A percentile compares a stretch with the other conserved stretches of the same genome.
These are phyloP conservation scores for Globisporangium canariense DNA, from an alignment of 352 stramenopile species.

Conservation along the genomic window DNA sequence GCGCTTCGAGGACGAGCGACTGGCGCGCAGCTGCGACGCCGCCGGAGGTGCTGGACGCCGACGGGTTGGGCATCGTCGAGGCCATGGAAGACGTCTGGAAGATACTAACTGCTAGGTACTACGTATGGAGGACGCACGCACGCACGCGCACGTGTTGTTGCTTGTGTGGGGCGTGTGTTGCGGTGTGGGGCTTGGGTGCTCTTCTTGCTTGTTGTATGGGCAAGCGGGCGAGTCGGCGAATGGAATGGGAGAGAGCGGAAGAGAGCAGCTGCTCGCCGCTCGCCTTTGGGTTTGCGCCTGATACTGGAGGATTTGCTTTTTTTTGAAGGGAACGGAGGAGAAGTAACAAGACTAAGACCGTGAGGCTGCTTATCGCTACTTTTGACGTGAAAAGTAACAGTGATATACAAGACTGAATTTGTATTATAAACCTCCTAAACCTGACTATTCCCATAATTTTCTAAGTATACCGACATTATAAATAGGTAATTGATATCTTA, in stretches of 20 bases:
- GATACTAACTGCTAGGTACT: background rate
- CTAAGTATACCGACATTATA: background rate
- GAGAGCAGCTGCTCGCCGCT: constrained; percentile 8
- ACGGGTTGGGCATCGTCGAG: constrained; percentile 10
- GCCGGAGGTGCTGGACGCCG: background rate
- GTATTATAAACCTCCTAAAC: background rate
- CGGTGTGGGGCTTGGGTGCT: background rate
- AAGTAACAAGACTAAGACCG: constrained; percentile 1
- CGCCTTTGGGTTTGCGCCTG: background rate
- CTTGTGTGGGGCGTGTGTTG: background rate
- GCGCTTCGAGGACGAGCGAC: constrained; percentile 15
- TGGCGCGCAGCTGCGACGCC: constrained; percentile 11
- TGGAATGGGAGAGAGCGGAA: constrained; percentile 10
- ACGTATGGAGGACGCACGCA: background rate
- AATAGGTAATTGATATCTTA: too few relatives aligned
- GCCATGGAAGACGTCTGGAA: constrained; percentile 2
- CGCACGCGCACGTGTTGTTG: background rate
- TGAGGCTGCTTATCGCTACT: background rate
- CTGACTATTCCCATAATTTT: rapidly evolving
- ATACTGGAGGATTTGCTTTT: constrained; percentile 6
- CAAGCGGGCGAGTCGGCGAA: constrained; percentile 10
- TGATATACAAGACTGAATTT: background rate
- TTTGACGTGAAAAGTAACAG: background rate
- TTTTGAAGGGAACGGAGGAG: constrained; percentile 2
- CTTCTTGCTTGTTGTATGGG: constrained; percentile 1